Percentiles rank a stretch among this genome's conserved stretches.
phyloP scores from a whole-genome alignment of 176 grass and related monocot genomes.

The Pharus latifolius region DNA sequence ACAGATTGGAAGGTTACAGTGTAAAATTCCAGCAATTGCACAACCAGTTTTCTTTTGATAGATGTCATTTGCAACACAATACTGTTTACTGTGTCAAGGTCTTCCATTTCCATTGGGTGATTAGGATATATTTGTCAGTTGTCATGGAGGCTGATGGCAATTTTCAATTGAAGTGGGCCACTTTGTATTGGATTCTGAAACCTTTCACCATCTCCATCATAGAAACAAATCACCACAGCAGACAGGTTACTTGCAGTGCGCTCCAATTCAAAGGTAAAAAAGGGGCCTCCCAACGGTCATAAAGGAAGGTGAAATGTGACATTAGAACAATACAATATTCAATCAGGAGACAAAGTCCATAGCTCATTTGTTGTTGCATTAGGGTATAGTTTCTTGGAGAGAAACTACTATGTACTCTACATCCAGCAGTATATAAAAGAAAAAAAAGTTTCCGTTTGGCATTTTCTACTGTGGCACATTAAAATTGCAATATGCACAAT shows the following conservation, averaged over 20 bases:
- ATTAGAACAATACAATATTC: slow-evolving; percentile 1
- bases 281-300: not conserved
- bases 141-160: not conserved
- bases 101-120: slow-evolving; percentile 10
- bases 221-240: slow-evolving; percentile 1
- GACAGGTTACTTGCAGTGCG: slow-evolving; percentile 15
- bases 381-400: no score
- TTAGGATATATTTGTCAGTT: slow-evolving; percentile 13
- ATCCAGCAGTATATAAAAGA: no score
- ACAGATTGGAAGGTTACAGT: slow-evolving; percentile 11
- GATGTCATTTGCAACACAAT: not conserved
- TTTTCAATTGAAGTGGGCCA: slow-evolving; percentile 18
- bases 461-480: no score
- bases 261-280: not conserved
- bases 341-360: not conserved
- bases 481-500: no score
- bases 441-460: no score
- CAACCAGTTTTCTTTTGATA: not conserved
- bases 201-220: not conserved
- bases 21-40: slow-evolving; percentile 6
- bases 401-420: no score
- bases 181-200: slow-evolving; percentile 19
- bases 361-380: not conserved
- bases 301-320: slow-evolving; percentile 5
- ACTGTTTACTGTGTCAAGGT: not conserved